phyloP scores from a whole-genome alignment of 495 filamentous ascomycete species.

The Xylaria intraflava region DNA sequence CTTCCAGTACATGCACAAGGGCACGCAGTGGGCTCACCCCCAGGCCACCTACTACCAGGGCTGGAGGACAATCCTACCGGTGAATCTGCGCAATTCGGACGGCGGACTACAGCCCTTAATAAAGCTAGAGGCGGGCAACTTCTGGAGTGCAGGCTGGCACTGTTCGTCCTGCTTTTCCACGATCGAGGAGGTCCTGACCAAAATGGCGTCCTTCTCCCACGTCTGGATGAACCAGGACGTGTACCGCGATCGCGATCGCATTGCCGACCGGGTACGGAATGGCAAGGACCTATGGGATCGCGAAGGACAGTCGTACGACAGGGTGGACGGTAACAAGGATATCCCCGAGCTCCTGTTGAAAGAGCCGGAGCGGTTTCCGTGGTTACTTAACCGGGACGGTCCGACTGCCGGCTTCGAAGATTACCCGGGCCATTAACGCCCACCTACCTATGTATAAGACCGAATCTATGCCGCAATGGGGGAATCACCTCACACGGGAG shows the following conservation, averaged over 20 bases:
- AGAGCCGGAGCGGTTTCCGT: conserved; percentile 29
- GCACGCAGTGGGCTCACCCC: conserved; percentile 48
- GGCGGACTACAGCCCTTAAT: conserved; percentile 27
- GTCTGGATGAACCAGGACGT: conserved; percentile 35
- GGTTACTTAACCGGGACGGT: conserved; percentile 34
- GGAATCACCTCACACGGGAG: neutral
- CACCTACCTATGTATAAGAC: no score
- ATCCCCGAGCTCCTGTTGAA: conserved; percentile 36
- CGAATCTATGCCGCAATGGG: neutral
- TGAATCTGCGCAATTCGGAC: conserved; percentile 41
- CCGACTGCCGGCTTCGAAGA: conserved; percentile 35
- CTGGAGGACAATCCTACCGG: conserved; percentile 40
- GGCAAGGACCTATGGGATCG: conserved; percentile 49
- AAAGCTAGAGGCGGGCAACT: conserved; percentile 32
- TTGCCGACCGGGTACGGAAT: conserved; percentile 41
- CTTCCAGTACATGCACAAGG: conserved; percentile 48
- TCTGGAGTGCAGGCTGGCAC: conserved; percentile 48
- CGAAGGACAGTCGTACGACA: conserved; percentile 36
- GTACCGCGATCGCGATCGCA: conserved; percentile 33
- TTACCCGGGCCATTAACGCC: conserved; percentile 16
- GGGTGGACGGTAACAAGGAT: conserved; percentile 38
- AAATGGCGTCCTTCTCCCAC: conserved; percentile 48
- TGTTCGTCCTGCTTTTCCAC: conserved; percentile 50
- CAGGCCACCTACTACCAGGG: conserved; percentile 50
- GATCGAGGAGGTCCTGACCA: conserved; percentile 44